phyloP scores from a whole-genome alignment of 2,329 filamentous ascomycete genomes.

The Curvularia hawaiiensis region DNA sequence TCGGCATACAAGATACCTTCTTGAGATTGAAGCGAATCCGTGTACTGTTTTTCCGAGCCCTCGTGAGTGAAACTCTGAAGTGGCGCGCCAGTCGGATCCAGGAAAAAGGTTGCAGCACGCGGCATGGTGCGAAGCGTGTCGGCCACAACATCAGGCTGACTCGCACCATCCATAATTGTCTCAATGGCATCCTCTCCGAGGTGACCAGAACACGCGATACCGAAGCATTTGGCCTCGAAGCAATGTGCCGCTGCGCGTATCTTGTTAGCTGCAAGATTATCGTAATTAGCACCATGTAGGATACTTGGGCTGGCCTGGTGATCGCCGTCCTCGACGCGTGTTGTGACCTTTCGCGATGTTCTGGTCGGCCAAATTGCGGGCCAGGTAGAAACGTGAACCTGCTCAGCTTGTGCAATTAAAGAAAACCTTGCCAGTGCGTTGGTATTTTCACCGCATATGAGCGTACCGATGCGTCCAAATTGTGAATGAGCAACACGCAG shows the following conservation, averaged over 20 bases:
- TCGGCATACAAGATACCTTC: conserved; percentile 61
- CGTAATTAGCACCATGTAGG: conserved; percentile 50
- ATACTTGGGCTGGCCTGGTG: background rate
- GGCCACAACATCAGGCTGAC: conserved; percentile 33
- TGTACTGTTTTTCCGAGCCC: conserved; percentile 23
- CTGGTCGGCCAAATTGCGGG: conserved; percentile 61
- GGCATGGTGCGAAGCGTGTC: conserved; percentile 47
- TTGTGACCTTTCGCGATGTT: conserved; percentile 7
- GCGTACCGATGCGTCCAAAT: conserved; percentile 54
- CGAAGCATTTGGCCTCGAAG: conserved; percentile 64
- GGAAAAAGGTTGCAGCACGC: conserved; percentile 56
- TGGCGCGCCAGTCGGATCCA: conserved; percentile 57
- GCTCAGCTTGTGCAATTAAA: conserved; percentile 61
- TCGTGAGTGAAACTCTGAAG: conserved; percentile 49
- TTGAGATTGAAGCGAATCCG: conserved; percentile 50
- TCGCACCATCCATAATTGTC: conserved; percentile 36
- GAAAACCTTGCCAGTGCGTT: conserved; percentile 60
- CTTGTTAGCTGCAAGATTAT: conserved; percentile 61
- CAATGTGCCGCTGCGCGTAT: conserved; percentile 60
- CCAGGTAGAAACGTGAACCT: conserved; percentile 62
- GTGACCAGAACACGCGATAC: conserved; percentile 55
- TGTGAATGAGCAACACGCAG: conserved; percentile 54
- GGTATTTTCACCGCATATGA: conserved; percentile 65
- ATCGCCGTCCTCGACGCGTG: background rate
- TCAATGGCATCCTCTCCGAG: conserved; percentile 51